phyloP scores from a whole-genome alignment of 2,329 filamentous ascomycete species.

The Ophiocordyceps camponoti-rufipedis region DNA sequence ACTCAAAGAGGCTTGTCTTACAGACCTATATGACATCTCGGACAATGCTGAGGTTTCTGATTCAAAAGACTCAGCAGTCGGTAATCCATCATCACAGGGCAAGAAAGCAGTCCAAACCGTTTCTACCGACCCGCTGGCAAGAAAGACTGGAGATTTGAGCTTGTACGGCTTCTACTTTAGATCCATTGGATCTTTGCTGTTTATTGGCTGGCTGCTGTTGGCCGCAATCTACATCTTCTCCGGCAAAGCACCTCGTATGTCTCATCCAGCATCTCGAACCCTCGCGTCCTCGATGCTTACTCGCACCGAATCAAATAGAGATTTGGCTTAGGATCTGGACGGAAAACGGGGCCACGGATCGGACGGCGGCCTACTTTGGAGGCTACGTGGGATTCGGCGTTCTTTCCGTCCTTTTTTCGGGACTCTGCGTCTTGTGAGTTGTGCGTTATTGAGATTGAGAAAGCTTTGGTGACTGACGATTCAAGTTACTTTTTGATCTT shows the following conservation, averaged over 20 bases:
- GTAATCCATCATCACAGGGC: not conserved
- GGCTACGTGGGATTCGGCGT: slow-evolving; percentile 1
- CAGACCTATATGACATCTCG: not conserved
- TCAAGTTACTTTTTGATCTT: slow-evolving; percentile 1
- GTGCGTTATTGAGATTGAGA: not conserved
- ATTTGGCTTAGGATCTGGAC: slow-evolving; percentile 2
- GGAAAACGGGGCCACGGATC: not conserved
- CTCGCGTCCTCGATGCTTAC: not conserved
- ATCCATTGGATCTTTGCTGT: slow-evolving; percentile 1
- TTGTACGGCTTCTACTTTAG: slow-evolving; percentile 2
- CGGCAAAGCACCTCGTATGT: slow-evolving; percentile 1
- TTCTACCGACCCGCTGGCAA: not conserved
- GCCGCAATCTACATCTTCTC: slow-evolving; percentile 1
- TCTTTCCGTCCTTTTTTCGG: not conserved
- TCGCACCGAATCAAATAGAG: not conserved
- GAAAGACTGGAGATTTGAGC: slow-evolving; percentile 1
- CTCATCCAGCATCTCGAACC: too few species aligned
- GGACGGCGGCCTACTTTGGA: not conserved
- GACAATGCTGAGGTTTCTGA: not conserved
- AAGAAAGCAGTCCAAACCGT: not conserved
- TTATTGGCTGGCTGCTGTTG: slow-evolving; percentile 1
- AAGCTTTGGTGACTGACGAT: not conserved
- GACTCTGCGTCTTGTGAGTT: not conserved
- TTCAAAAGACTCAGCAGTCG: not conserved
- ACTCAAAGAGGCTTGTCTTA: not conserved